Conservation (phyloP, 2,329 filamentous ascomycete species). For the Diplodia mutila region DNA sequence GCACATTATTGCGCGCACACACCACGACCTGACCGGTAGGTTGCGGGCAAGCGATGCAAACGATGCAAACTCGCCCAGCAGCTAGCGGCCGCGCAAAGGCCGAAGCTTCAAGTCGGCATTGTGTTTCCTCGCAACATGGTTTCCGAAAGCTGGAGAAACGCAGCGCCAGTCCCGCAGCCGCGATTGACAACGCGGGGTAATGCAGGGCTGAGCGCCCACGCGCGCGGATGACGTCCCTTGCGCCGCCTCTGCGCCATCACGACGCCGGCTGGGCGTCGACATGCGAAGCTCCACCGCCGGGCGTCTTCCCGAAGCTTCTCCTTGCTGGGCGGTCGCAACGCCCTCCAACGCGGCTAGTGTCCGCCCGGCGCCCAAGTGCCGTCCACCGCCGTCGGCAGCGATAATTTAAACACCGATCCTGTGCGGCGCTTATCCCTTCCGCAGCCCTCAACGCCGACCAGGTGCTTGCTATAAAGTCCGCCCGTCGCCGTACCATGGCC, state of each 20-base stretch:
- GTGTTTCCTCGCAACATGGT: constrained; percentile 23
- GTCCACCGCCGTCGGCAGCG: constrained; percentile 3
- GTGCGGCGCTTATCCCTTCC: neutral
- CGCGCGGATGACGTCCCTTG: constrained; percentile 6
- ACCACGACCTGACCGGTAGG: no score
- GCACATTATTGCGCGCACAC: no score
- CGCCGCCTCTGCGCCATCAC: constrained; percentile 5
- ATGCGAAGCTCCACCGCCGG: constrained; percentile 19
- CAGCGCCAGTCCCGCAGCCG: constrained; percentile 22
- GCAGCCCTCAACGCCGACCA: neutral
- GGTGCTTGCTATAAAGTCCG: constrained; percentile 15
- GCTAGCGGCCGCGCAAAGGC: neutral
- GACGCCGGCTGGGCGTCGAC: neutral
- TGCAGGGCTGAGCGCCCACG: constrained; percentile 14
- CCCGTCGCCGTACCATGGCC: neutral
- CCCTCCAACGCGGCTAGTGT: constrained; percentile 20
- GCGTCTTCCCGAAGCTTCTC: constrained; percentile 21
- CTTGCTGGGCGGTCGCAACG: constrained; percentile 7
- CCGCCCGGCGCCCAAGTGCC: constrained; percentile 12
- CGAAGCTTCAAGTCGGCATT: constrained; percentile 19
- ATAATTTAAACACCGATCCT: constrained; percentile 22
- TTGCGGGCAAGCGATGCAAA: no score
- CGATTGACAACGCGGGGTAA: constrained; percentile 23
- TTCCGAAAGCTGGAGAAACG: constrained; percentile 23
- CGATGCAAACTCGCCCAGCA: constrained; percentile 8